Evolutionary conservation across 2,329 filamentous ascomycete genomes (phyloP), one percentile per base, ranked within the genome.

Genomic region (Aspergillus uvarum): DNA sequence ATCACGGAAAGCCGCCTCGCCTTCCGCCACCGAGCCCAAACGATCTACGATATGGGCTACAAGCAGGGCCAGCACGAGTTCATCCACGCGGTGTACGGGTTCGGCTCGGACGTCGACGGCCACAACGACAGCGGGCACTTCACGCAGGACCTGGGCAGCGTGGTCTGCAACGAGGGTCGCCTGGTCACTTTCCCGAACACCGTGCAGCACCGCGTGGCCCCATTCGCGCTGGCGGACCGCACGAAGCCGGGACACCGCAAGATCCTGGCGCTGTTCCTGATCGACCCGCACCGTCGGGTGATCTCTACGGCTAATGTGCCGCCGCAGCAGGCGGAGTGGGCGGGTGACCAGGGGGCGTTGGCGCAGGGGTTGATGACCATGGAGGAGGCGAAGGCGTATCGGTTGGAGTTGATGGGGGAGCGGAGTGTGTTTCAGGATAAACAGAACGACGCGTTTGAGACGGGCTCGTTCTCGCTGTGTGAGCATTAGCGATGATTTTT

Each of bases 1-100:
- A 82, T 88, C 56, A 85, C 83, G 0, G 74, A 82, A 1, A 82
- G 77, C 59, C 71, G 69, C 4, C 76, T 89, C 0, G 72, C 72
- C 0, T 86, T 88, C 65, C 80, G 78, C 3, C 81, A 81, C 3
- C 35, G 59, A 6, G 42, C 35, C 10, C 6, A 10, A 12, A 2
- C 21, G 22, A 12, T 54, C 7, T 2, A 31, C 16, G 52, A 53
- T 5, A 38, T 38, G 2, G 1, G 22, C 29, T 38, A 56, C 12
- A 6, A 44, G 5, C 47, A 57, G 12, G 5, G 14, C 5, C 51
- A 48, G 22, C 47, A 52, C 12, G 19, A 50, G 12, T 54, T 58
- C 14, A 12, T 50, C 0, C 54, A 61, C 5, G 19, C 32, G 3
- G 52, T 61, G 4, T 62, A 62, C 19, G 56, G 59, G 2, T 56